Evolutionary conservation across 139 green algal genomes (phyloP), one percentile per base, ranked within the genome.

Genomic region (Edaphochlamys debaryana): DNA sequence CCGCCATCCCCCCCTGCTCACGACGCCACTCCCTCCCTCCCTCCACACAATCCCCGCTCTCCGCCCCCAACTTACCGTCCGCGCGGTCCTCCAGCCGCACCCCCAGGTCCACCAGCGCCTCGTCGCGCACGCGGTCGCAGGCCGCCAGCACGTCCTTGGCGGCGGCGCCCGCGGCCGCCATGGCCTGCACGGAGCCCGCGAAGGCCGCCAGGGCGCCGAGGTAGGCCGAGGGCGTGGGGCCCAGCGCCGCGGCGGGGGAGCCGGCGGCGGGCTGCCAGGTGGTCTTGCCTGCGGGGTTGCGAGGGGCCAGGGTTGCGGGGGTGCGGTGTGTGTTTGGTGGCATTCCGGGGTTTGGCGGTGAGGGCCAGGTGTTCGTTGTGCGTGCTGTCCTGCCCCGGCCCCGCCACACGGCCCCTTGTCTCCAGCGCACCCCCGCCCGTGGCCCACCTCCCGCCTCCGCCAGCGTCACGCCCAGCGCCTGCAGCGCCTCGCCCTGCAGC

Each of bases 71-170:
- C 89, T 58, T 60, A 92, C 92, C 95, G 68, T 95, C 93, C 30
- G 92, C 76, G 63, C 87, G 86, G 89, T 99, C 95, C 87, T 99
- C 97, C n/a, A 99, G 87, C 71, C 94, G 85, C 34, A 99, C 91
- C 4, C 97, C 97, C 79, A 99, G 87, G 34, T 96, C 91, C 30
- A 96, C 91, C 76, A 99, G 79, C 3, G 87, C 87, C 19, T 93
- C 85, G 85, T 99, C 97, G 0, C 97, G 88, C 41, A 99, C 69
- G 23, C 89, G 86, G 87, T 98, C 93, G 81, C 93, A 98, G 2
- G 86, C 84, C 13, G 80, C 89, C 76, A 98, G 78, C 32, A 98
- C 60, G 17, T 92, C 87, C 27, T 80, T 79, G 32, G 86, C 27
- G 36, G 87, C 78, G 23, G 79, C 89, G 0, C 64, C 69, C 0